phyloP scores from a whole-genome alignment of 1,284 basidiomycete genomes.

The Tilletia caries region DNA sequence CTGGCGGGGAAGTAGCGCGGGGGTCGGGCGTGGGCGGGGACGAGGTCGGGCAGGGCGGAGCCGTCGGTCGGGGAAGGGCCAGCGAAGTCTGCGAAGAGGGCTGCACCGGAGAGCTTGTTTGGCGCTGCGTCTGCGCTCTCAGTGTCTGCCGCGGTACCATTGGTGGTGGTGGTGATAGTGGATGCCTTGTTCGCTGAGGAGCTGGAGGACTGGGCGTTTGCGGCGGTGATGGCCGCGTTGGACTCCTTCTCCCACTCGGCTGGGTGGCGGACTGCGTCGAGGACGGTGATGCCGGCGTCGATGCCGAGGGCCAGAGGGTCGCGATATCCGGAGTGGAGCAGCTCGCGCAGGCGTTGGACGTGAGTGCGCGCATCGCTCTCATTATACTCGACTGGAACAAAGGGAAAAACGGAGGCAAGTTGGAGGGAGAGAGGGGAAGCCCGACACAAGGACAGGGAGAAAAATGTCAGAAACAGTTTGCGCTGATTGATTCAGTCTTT shows the following conservation, averaged over 20 bases:
- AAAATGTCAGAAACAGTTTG: not conserved
- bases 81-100: constrained; percentile 54
- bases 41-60: constrained; percentile 46
- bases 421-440: not conserved
- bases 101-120: constrained; percentile 13
- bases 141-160: constrained; percentile 13
- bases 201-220: constrained; percentile 37
- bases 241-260: constrained; percentile 40
- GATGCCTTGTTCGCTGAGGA: constrained; percentile 23
- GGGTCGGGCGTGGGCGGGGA: constrained; percentile 45
- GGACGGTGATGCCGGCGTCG: constrained; percentile 57
- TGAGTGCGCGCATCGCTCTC: constrained; percentile 58
- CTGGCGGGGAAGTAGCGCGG: constrained; percentile 49
- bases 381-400: constrained; percentile 59
- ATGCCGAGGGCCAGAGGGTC: constrained; percentile 56
- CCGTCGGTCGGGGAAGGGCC: constrained; percentile 52
- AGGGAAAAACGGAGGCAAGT: not conserved
- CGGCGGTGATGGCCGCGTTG: constrained; percentile 14
- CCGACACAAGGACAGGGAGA: not conserved
- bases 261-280: constrained; percentile 58
- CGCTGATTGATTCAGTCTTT: too few relatives aligned
- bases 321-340: constrained; percentile 56
- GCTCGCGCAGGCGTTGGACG: constrained; percentile 58
- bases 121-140: constrained; percentile 14
- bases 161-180: too few relatives aligned